phyloP scores from a whole-genome alignment of 305 asterid genomes.

The Nicotiana rustica region DNA sequence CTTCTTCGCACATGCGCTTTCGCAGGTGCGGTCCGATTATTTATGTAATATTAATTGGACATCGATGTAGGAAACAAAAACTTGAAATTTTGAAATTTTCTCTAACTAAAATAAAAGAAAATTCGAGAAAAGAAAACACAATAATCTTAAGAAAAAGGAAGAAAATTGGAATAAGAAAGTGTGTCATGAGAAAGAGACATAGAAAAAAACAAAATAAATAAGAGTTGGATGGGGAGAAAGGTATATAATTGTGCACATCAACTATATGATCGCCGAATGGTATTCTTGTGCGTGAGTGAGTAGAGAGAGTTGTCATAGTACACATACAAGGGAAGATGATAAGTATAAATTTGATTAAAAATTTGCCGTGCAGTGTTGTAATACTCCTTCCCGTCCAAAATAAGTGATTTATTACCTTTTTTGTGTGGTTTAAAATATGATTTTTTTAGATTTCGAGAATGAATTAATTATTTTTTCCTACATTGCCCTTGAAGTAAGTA shows the following conservation, averaged over 20 bases:
- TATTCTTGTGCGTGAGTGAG: conserved; percentile 22
- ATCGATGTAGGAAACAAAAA: too few relatives aligned
- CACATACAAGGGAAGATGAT: background rate
- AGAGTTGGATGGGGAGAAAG: conserved; percentile 19
- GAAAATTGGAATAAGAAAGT: background rate
- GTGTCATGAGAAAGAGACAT: conserved; percentile 31
- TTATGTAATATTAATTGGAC: too few relatives aligned
- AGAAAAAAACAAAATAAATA: conserved; percentile 15
- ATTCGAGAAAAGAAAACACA: background rate
- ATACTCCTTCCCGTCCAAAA: background rate
- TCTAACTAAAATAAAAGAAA: too few relatives aligned
- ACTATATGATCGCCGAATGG: conserved; percentile 9
- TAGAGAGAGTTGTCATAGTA: background rate
- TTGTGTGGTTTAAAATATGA: too few relatives aligned
- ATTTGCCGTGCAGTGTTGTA: conserved; percentile 22
- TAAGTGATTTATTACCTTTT: too few relatives aligned
- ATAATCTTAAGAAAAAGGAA: background rate
- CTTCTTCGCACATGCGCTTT: too few relatives aligned
- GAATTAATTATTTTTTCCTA: too few relatives aligned
- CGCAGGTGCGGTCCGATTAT: too few relatives aligned
- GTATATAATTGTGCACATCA: conserved; percentile 24
- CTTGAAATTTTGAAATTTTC: too few relatives aligned
- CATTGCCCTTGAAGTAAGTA: too few relatives aligned
- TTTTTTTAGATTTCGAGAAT: too few relatives aligned
- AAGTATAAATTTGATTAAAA: background rate